Evolutionary conservation across 2,329 filamentous ascomycete genomes (phyloP), one percentile per base, ranked within the genome.

Genomic region (Aureobasidium leucospermi): DNA sequence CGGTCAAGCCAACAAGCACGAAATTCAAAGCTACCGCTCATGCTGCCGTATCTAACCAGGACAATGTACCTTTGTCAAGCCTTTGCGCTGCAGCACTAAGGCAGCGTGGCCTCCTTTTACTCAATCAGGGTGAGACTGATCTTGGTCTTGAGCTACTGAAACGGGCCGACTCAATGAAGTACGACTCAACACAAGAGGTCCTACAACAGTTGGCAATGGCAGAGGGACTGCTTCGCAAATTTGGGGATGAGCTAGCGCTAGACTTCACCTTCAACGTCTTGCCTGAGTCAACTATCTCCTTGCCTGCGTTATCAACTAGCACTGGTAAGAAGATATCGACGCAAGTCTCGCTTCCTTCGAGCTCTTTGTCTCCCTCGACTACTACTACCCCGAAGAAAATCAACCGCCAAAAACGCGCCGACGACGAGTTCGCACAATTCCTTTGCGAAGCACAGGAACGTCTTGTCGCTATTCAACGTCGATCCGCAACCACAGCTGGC

Each of bases 281-380:
- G 15, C 89, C 93, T 47, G 94, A 99, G 67, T 96, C 94, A 0
- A 96, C 91, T 0, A 85, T 96, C 29, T 95, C 91, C 0, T 87
- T 93, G 61, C 90, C 92, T 1, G 85, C 89, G 0, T 78, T 93
- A 3, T 63, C 60, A 13, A 13, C 34, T 11, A 4, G 46, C 6
- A 47, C 58, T 5, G 11, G 47, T n/a, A 55, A 56, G 13, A 55
- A 61, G 34, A 10, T 38, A 57, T 42, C 34, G 15, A 13, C 32
- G 11, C 53, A 39, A 19, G 52, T 64, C 65, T 4, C 74, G 67
- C 23, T 66, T 75, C 11, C 58, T 62, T 28, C 49, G 60, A 56
- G 39, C 16, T 32, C 47, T 28, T 19, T 51, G 23, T 52, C 58
- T 19, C 29, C 32, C 19, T 4, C 48, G 4, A 52, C 19, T 4